These are phyloP conservation scores for Phalaenopsis hybrid DNA, from an alignment of 116 monocot genomes.

Conservation along the genomic window DNA sequence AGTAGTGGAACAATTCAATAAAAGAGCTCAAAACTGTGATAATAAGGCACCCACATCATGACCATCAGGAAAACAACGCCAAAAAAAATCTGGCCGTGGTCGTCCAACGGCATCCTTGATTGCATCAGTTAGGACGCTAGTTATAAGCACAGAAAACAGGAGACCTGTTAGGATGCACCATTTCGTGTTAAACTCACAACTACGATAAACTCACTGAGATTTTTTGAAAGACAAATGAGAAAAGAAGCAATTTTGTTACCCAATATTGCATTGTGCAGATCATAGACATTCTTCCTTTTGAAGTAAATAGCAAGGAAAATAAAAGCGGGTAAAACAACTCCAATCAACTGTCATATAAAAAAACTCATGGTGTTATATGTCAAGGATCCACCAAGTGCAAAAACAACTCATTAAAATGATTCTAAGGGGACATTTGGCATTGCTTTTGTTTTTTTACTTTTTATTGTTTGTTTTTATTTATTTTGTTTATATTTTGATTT, in stretches of 20 bases:
- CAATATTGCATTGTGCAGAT: conserved; percentile 63
- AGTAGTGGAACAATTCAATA: not conserved
- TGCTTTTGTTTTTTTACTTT: no score
- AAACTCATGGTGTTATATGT: not conserved
- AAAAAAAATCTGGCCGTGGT: conserved; percentile 81
- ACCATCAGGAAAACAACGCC: conserved; percentile 84
- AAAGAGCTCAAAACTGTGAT: not conserved
- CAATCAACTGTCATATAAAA: conserved; percentile 35
- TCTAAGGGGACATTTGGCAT: not conserved
- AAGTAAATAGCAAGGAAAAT: conserved; percentile 42
- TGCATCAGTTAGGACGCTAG: conserved; percentile 64
- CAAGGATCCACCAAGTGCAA: not conserved
- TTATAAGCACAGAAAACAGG: conserved; percentile 63
- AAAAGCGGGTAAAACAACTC: conserved; percentile 30
- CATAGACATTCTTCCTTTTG: conserved; percentile 51
- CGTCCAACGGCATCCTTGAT: conserved; percentile 78
- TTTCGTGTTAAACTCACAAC: not conserved
- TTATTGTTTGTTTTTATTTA: no score
- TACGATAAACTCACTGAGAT: not conserved
- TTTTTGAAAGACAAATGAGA: not conserved
- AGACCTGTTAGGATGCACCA: conserved; percentile 39
- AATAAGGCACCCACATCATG: conserved; percentile 27
- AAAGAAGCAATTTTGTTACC: conserved; percentile 16
- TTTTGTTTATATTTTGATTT: no score
- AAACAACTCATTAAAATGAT: not conserved